Evolutionary conservation across 805 yeast species (phyloP).

Genomic region (Lipomyces yamanashiensis): DNA sequence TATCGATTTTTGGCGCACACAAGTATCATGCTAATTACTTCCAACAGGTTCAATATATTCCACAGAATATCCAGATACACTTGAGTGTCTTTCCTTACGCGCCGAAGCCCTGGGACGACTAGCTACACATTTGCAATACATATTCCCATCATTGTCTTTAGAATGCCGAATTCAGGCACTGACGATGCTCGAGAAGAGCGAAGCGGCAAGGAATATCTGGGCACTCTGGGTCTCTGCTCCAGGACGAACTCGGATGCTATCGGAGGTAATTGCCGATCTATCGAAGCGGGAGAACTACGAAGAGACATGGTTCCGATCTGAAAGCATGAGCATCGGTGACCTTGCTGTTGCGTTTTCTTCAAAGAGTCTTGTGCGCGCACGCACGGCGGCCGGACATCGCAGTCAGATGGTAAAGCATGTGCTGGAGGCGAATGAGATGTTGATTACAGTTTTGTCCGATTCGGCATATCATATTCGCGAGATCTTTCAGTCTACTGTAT

Average conservation of each 20-base stretch:
- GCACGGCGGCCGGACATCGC: constrained; percentile 14
- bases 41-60: constrained; percentile 23
- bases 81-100: constrained; percentile 52
- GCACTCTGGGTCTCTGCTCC: constrained; percentile 11
- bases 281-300: neutral
- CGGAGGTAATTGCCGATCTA: constrained; percentile 20
- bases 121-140: constrained; percentile 51
- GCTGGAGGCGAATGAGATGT: constrained; percentile 25
- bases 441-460: constrained; percentile 15
- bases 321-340: constrained; percentile 26
- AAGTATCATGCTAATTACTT: neutral
- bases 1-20: neutral
- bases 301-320: constrained; percentile 27
- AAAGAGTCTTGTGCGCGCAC: constrained; percentile 27
- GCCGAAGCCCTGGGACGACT: constrained; percentile 52
- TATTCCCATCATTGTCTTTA: constrained; percentile 47
- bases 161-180: constrained; percentile 50
- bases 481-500: constrained; percentile 17
- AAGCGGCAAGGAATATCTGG: constrained; percentile 57
- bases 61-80: constrained; percentile 22
- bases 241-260: constrained; percentile 4
- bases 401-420: constrained; percentile 12
- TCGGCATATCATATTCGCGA: constrained; percentile 32
- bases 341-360: constrained; percentile 20
- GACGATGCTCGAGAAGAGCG: constrained; percentile 51